Base-by-base conservation (phyloP, 1,139 yeast genomes). In the Yamadazyma sp. region DNA sequence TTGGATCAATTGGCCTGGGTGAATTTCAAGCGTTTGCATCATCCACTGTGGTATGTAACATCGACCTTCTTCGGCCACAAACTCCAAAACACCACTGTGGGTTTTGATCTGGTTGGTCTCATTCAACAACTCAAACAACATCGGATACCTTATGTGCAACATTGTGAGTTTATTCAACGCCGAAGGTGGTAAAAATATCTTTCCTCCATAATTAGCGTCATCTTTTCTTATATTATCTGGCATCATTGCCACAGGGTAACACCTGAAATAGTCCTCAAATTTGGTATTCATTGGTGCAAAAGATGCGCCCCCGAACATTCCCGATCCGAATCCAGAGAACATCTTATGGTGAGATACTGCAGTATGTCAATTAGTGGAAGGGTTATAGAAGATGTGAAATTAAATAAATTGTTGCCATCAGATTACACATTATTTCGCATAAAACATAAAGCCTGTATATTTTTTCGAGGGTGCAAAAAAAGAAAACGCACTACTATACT, bases 1-100 rank as follows among this genome's bases (percentile, higher is more conserved):
- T 48, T 84, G 84, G 18, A 92, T 66, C 46, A 94, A 67, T 18
- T 87, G 77, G 0, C 98, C 98, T 0, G 96, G 87, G 36, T 76
- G 76, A 10, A 87, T 66, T 27, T 73, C 69, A 35, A 94, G 64
- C 0, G 95, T 86, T 36, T 66, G 75, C 89, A 92, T 81, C 94
- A 92, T 91, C 99, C 99, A 94, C 53, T 87, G 91, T 0, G 99
- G 99, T 33, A 92, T 58, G 58, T 94, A 94, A 3, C 81, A 94
- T 44, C 98, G 73, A 15, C 99, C 99, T 66, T 94, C 98, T 58
- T 92, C 98, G 0, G 98, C 97, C 24, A 87, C 86, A 59, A 94
- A 94, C 64, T 94, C 98, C 49, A 94, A 68, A 12, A 94, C 98
- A 54, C 99, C 99, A 36, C 92, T 87, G 59, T 89, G 96, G 0